Percentiles rank a stretch among this genome's conserved stretches.
Evolutionary conservation across 768 basidiomycete species (phyloP).

Genomic region (Trametes maxima): DNA sequence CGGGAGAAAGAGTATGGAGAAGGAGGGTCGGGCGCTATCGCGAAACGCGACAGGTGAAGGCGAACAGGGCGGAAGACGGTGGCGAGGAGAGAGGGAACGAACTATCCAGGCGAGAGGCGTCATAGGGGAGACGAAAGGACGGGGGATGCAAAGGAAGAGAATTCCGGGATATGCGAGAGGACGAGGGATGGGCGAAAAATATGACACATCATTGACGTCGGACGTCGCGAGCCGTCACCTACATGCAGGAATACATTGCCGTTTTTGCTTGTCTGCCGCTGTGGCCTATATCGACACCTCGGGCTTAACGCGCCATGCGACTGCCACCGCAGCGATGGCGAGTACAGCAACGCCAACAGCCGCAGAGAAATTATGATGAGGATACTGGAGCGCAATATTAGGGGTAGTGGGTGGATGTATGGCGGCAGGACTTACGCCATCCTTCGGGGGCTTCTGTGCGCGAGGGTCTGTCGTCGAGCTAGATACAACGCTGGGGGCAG

Average conservation of each 20-base stretch:
- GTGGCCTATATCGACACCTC: constrained; percentile 31
- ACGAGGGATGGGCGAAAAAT: not conserved
- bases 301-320: constrained; percentile 69
- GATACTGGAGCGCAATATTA: constrained; percentile 31
- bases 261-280: constrained; percentile 13
- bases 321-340: constrained; percentile 69
- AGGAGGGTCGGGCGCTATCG: constrained; percentile 22
- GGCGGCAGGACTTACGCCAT: constrained; percentile 24
- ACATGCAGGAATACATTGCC: constrained; percentile 14
- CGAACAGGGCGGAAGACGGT: constrained; percentile 1
- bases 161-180: constrained; percentile 18
- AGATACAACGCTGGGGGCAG: constrained; percentile 11
- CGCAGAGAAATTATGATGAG: constrained; percentile 41
- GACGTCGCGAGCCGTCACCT: constrained; percentile 11
- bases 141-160: constrained; percentile 2
- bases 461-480: constrained; percentile 27
- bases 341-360: constrained; percentile 68
- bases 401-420: not conserved
- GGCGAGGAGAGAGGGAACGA: not conserved
- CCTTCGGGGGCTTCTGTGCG: constrained; percentile 26
- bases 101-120: constrained; percentile 6
- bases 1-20: constrained; percentile 3
- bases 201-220: not conserved
- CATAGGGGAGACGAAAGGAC: constrained; percentile 1
- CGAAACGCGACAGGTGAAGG: constrained; percentile 18